These are phyloP conservation scores for Gracilaria vermiculophylla DNA, from an alignment of 23 red algal species.

Conservation along the genomic window DNA sequence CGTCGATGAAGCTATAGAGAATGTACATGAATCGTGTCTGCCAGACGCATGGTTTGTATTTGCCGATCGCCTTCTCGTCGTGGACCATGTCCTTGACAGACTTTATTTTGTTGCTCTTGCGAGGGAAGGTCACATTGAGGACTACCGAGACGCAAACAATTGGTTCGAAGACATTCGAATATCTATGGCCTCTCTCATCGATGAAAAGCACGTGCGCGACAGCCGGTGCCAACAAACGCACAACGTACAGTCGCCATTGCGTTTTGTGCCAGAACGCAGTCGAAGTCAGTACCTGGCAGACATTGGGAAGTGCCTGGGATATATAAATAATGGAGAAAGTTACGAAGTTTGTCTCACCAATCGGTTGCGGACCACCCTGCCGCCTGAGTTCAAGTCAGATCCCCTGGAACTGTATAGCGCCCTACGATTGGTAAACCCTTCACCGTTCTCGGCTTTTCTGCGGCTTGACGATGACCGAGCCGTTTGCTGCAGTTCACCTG, in stretches of 20 bases:
- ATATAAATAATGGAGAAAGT: conserved; percentile 75
- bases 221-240: neutral
- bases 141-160: neutral
- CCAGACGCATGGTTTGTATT: conserved; percentile 73
- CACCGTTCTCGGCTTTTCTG: conserved; percentile 88
- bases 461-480: conserved; percentile 42
- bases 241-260: neutral
- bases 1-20: conserved; percentile 21
- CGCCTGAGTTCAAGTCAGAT: conserved; percentile 24
- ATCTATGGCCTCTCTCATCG: neutral
- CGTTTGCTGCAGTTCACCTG: conserved; percentile 92
- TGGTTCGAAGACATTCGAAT: conserved; percentile 29
- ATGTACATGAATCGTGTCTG: conserved; percentile 11
- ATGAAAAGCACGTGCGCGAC: neutral
- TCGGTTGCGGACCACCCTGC: conserved; percentile 47
- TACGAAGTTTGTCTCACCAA: conserved; percentile 98
- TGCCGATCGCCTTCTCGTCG: conserved; percentile 62
- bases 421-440: conserved; percentile 79
- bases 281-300: conserved; percentile 66
- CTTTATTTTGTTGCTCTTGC: conserved; percentile 58
- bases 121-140: neutral
- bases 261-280: conserved; percentile 56
- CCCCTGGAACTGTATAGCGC: conserved; percentile 61
- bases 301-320: conserved; percentile 51
- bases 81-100: conserved; percentile 62